phyloP scores from a whole-genome alignment of 176 grass and related monocot genomes.

The Cenchrus fungigraminus region DNA sequence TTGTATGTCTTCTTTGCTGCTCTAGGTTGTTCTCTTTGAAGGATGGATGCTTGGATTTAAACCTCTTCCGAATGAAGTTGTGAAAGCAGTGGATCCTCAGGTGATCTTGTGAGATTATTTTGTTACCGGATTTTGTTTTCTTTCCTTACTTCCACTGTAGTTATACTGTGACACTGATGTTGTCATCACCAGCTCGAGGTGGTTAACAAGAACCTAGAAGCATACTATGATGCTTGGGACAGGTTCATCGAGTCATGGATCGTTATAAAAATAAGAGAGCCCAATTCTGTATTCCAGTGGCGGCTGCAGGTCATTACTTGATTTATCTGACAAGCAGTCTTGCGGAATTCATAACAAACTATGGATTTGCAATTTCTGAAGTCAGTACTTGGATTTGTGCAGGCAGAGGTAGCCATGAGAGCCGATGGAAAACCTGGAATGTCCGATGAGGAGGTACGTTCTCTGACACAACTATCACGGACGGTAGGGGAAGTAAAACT shows the following conservation, averaged over 20 bases:
- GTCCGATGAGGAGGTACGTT: conserved; percentile 84
- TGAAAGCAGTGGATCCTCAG: conserved; percentile 86
- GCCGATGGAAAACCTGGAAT: conserved; percentile 96
- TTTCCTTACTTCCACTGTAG: background rate
- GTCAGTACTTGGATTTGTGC: conserved; percentile 42
- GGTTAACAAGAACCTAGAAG: conserved; percentile 86
- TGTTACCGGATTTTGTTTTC: conserved; percentile 27
- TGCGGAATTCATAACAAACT: background rate
- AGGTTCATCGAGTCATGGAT: conserved; percentile 95
- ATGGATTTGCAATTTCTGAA: conserved; percentile 35
- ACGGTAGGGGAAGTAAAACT: conserved; percentile 19
- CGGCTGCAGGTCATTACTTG: conserved; percentile 73
- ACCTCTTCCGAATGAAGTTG: conserved; percentile 88
- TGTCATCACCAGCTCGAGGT: conserved; percentile 74
- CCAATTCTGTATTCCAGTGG: conserved; percentile 88
- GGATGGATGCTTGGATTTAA: conserved; percentile 99
- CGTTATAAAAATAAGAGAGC: conserved; percentile 95
- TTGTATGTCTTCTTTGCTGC: conserved; percentile 34
- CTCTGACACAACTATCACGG: background rate
- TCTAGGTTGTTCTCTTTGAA: conserved; percentile 95
- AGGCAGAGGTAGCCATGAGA: conserved; percentile 97
- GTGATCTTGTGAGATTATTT: conserved; percentile 42
- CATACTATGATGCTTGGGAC: conserved; percentile 94
- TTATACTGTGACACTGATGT: conserved; percentile 14
- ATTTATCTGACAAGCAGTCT: conserved; percentile 22